Conservation (phyloP, 2,329 filamentous ascomycete genomes). For the Tolypocladium sp. region DNA sequence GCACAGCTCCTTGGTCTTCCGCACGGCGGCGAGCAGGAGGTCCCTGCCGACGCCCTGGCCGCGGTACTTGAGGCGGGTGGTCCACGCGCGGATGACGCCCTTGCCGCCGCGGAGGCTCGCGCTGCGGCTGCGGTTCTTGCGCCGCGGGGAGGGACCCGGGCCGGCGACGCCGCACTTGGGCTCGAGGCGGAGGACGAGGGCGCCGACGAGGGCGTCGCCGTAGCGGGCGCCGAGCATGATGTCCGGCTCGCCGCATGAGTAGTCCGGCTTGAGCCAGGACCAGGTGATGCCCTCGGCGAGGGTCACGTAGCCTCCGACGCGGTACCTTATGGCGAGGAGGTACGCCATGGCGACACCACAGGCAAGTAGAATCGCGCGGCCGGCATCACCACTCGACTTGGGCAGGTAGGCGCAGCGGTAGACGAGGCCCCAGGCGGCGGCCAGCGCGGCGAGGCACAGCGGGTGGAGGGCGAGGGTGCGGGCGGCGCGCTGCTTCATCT, state of each 20-base stretch:
- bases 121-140: slow-evolving; percentile 27
- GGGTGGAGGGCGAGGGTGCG: slow-evolving; percentile 56
- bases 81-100: slow-evolving; percentile 75
- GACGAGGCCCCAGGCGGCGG: slow-evolving; percentile 29
- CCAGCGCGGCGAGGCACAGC: slow-evolving; percentile 38
- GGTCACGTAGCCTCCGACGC: slow-evolving; percentile 52
- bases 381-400: slow-evolving; percentile 33
- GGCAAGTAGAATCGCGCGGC: slow-evolving; percentile 46
- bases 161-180: slow-evolving; percentile 17
- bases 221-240: slow-evolving; percentile 57
- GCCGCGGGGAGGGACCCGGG: slow-evolving; percentile 7
- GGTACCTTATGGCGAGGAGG: slow-evolving; percentile 51
- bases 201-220: slow-evolving; percentile 60
- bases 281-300: slow-evolving; percentile 52
- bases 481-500: slow-evolving; percentile 66
- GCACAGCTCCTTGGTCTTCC: slow-evolving; percentile 56
- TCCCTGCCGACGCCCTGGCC: slow-evolving; percentile 62
- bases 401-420: slow-evolving; percentile 38
- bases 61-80: slow-evolving; percentile 60
- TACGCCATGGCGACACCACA: slow-evolving; percentile 55
- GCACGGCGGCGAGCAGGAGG: slow-evolving; percentile 64
- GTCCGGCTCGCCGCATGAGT: slow-evolving; percentile 36
- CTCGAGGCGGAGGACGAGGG: slow-evolving; percentile 59
- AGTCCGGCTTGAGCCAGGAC: slow-evolving; percentile 45
- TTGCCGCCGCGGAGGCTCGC: slow-evolving; percentile 45